Evolutionary conservation across 2,329 filamentous ascomycete genomes (phyloP), one percentile per base, ranked within the genome.

Genomic region (Exutisphaerella laricina): DNA sequence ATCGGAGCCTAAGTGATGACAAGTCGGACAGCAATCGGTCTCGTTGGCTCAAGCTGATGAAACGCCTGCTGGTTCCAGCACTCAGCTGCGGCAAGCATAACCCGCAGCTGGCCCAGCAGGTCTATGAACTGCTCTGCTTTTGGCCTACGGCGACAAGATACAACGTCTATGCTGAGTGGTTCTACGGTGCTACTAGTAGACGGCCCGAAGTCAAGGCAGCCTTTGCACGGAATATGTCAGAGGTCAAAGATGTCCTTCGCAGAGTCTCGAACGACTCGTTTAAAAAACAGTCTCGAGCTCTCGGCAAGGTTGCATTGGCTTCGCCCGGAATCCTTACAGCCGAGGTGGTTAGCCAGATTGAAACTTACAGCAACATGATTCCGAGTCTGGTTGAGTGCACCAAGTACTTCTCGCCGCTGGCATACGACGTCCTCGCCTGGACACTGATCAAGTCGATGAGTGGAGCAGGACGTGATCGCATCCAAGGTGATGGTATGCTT

Each of bases 351-450:
- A 82, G 82, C 49, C 89, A 96, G 64, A 87, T 96, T 46, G 89
- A 98, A 65, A 83, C 85, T 0, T 98, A 98, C 63, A 85, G 85
- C 61, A 98, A 97, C 60, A 76, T 98, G 48, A 95, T 95, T 43
- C 87, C 95, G 49, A 87, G 88, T 4, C 87, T 98, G 48, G 89
- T 97, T 10, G 88, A 96, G 61, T 96, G 89, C 59, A 88, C 87
- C 28, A 84, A 87, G 57, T 96, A 96, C 62, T 96, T 97, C 56
- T 95, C 90, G 1, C 82, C 86, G 41, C 70, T 98, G 26, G 90
- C 87, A 0, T 95, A 95, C 61, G 92, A 98, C 64, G 86, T 95
- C 22, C 73, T 98, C 32, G 85, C 88, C 3, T 98, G 90, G 88
- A 87, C 88, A 14, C 72, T 98, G 32, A 79, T 98, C 66, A 94